Conservation (phyloP, 441 rosid species). For the Populus hybrid region DNA sequence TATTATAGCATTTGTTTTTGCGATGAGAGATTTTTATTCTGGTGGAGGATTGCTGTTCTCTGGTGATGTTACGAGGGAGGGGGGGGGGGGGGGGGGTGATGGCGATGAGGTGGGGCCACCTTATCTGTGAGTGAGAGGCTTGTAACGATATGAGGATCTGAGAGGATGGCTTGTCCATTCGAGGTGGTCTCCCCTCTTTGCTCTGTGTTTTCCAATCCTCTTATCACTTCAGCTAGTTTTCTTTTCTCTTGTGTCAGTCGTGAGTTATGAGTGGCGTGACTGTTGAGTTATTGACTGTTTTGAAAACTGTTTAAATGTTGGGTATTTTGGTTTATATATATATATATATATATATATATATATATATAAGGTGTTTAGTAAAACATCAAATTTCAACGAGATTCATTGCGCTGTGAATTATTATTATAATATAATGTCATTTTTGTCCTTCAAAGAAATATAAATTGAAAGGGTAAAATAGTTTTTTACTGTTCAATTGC, state of each 20-base stretch:
- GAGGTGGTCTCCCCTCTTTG: conserved; percentile 5
- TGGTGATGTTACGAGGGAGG: background rate
- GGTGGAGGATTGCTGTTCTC: background rate
- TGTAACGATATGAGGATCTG: background rate
- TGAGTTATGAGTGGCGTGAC: background rate
- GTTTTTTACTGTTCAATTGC: no score
- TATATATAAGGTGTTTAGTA: no score
- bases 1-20: background rate
- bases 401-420: no score
- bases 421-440: no score
- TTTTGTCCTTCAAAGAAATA: no score
- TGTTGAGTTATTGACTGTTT: background rate
- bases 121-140: conserved; percentile 56
- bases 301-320: no score
- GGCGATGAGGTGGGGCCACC: conserved; percentile 36
- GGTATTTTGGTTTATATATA: no score
- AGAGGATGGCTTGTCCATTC: conserved; percentile 39
- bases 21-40: no score
- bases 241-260: background rate
- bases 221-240: conserved; percentile 14
- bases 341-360: no score
- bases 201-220: conserved; percentile 30
- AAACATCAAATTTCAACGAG: no score
- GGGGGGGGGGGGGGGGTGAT: conserved; percentile 8
- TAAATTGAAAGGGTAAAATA: no score